Conservation (phyloP, 768 basidiomycete species). For the Flagelloscypha sp. region DNA sequence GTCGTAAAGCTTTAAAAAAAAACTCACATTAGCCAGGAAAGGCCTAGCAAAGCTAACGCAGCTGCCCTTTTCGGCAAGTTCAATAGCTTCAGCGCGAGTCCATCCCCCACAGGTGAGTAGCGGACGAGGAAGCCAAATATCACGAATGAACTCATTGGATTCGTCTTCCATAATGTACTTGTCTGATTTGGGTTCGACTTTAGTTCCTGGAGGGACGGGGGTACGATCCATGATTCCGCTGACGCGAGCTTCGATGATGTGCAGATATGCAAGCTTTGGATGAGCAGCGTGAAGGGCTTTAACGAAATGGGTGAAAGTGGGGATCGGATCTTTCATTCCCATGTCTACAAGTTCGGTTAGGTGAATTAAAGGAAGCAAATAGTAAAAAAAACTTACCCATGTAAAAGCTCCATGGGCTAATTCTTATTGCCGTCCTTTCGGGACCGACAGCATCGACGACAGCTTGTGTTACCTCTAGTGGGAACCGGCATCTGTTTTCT, state of each 20-base stretch:
- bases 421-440: constrained; percentile 43
- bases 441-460: constrained; percentile 44
- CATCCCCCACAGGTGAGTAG: constrained; percentile 40
- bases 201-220: neutral
- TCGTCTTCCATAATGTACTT: constrained; percentile 6
- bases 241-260: constrained; percentile 35
- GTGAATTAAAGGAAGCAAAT: constrained; percentile 8
- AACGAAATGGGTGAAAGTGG: constrained; percentile 46
- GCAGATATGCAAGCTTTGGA: constrained; percentile 44
- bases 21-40: constrained; percentile 28
- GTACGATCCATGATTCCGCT: constrained; percentile 2
- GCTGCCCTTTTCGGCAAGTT: constrained; percentile 23
- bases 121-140: constrained; percentile 34
- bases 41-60: constrained; percentile 27
- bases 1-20: neutral
- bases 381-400: constrained; percentile 23
- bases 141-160: constrained; percentile 36
- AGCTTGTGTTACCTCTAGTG: constrained; percentile 45
- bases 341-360: constrained; percentile 28
- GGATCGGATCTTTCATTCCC: constrained; percentile 45
- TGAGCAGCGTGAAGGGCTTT: constrained; percentile 29
- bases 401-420: constrained; percentile 46
- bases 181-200: neutral
- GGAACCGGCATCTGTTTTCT: constrained; percentile 50
- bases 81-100: constrained; percentile 29